phyloP scores from a whole-genome alignment of 305 asterid genomes.

The Fraxinus floribunda region DNA sequence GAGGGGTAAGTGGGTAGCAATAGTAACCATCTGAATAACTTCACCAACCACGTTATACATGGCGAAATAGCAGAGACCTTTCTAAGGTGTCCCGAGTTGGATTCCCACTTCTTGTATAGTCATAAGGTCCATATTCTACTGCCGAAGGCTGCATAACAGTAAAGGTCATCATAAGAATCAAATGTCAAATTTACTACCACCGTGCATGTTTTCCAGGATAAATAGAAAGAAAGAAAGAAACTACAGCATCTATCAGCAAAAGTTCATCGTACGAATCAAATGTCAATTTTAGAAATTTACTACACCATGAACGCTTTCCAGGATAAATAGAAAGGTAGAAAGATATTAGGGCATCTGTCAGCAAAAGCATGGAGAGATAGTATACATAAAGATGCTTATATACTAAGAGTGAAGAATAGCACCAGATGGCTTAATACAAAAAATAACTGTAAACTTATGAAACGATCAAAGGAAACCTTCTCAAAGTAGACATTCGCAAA shows the following conservation, averaged over 20 bases:
- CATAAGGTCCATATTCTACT: conserved; percentile 64
- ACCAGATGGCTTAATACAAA: not conserved
- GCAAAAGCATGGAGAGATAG: conserved; percentile 1
- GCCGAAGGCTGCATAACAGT: conserved; percentile 78
- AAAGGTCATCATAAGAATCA: not conserved
- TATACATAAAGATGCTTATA: not conserved
- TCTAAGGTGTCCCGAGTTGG: conserved; percentile 88
- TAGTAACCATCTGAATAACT: not conserved
- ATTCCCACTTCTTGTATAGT: conserved; percentile 93
- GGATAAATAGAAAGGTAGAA: not conserved
- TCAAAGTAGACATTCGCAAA: not conserved
- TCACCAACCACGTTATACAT: conserved; percentile 18
- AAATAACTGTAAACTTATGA: not conserved
- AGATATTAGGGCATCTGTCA: not conserved
- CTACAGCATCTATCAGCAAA: not conserved
- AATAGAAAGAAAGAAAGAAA: not conserved
- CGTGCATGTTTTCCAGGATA: not conserved
- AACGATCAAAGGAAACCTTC: not conserved
- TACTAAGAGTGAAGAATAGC: not conserved
- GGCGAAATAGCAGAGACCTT: conserved; percentile 46
- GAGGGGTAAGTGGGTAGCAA: conserved; percentile 1
- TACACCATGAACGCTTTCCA: not conserved
- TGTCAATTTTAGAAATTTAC: not conserved
- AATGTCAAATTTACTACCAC: not conserved
- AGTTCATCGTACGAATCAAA: not conserved